phyloP scores from a whole-genome alignment of 257 asterid species.

The Lantana camara region DNA sequence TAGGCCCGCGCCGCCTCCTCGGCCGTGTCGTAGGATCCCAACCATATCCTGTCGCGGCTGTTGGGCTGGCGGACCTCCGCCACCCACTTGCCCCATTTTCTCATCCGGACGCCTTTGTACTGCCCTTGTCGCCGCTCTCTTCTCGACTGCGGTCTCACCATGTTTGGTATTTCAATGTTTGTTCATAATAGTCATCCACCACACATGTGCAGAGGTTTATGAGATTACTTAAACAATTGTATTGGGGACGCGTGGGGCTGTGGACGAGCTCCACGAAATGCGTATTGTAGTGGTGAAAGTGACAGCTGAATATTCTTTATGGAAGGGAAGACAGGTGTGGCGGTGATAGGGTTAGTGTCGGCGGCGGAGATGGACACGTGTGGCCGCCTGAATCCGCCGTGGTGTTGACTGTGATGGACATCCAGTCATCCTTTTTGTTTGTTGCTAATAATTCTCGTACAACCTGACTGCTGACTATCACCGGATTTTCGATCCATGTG shows the following conservation, averaged over 20 bases:
- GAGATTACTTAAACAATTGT: slow-evolving; percentile 18
- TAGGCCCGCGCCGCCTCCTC: slow-evolving; percentile 80
- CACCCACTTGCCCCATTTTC: slow-evolving; percentile 90
- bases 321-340: slow-evolving; percentile 24
- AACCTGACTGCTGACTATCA: too few species aligned
- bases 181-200: too few species aligned
- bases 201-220: background rate
- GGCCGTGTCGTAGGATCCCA: slow-evolving; percentile 76
- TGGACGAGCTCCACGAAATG: slow-evolving; percentile 21
- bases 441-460: too few species aligned
- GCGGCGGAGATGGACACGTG: slow-evolving; percentile 24
- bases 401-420: background rate
- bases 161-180: background rate
- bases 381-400: background rate
- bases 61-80: slow-evolving; percentile 82
- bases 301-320: background rate
- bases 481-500: too few species aligned
- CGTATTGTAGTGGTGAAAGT: background rate
- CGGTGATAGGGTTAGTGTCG: slow-evolving; percentile 12
- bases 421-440: background rate
- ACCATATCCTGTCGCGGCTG: slow-evolving; percentile 74
- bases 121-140: slow-evolving; percentile 42
- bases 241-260: slow-evolving; percentile 24
- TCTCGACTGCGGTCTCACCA: slow-evolving; percentile 54
- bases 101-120: slow-evolving; percentile 72